phyloP scores from a whole-genome alignment of 768 basidiomycete genomes.

The Boletus eberwhitei region DNA sequence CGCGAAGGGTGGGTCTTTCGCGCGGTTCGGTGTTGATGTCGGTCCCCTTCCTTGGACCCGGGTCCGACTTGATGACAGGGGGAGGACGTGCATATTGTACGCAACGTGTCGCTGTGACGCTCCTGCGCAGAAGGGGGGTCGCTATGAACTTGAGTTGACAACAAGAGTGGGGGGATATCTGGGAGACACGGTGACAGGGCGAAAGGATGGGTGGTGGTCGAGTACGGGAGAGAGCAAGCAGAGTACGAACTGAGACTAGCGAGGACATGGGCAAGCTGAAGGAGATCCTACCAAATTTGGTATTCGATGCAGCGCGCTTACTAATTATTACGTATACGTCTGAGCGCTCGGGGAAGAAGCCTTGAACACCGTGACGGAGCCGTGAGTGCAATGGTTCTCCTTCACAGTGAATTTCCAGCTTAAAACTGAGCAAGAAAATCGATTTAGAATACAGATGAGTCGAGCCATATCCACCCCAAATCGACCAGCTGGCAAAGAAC shows the following conservation, averaged over 20 bases:
- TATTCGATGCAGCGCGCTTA: not conserved
- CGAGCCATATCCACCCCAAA: not conserved
- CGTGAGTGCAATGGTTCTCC: not conserved
- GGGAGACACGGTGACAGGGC: not conserved
- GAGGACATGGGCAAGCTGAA: slow-evolving; percentile 12
- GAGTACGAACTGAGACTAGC: not conserved
- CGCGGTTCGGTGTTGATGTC: not conserved
- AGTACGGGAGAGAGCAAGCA: slow-evolving; percentile 8
- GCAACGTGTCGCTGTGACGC: slow-evolving; percentile 11
- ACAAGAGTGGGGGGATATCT: not conserved
- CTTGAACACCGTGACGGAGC: not conserved
- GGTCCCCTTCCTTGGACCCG: slow-evolving; percentile 4
- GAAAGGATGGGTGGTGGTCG: not conserved
- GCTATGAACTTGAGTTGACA: not conserved
- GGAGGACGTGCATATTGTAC: slow-evolving; percentile 13
- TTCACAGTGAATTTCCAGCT: not conserved
- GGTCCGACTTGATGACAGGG: not conserved
- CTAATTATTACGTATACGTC: too few species aligned
- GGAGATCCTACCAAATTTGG: slow-evolving; percentile 5
- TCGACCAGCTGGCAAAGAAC: not conserved
- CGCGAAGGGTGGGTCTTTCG: slow-evolving; percentile 44
- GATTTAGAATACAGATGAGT: not conserved
- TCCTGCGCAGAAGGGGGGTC: slow-evolving; percentile 1
- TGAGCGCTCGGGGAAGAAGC: not conserved
- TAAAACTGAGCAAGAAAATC: not conserved